Percentiles rank a stretch among this genome's conserved stretches.
These are phyloP conservation scores for Yarrowia osloensis DNA, from an alignment of 805 yeast genomes.

Conservation along the genomic window DNA sequence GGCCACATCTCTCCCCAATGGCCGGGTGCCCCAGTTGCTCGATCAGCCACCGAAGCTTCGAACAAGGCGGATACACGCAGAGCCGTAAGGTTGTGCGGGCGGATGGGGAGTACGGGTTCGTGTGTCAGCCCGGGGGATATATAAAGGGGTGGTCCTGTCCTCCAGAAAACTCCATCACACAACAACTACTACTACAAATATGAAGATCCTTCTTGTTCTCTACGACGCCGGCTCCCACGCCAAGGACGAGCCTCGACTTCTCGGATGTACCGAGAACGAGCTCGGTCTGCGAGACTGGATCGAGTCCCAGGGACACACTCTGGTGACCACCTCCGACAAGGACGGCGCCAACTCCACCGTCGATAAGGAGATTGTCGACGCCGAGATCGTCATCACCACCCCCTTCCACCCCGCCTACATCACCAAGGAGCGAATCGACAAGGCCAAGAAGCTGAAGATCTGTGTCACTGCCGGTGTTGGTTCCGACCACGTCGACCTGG, in stretches of 20 bases:
- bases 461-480: slow-evolving; percentile 60
- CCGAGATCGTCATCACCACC: slow-evolving; percentile 78
- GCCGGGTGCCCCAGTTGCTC: neutral
- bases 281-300: slow-evolving; percentile 68
- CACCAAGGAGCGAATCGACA: slow-evolving; percentile 53
- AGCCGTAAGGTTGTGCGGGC: neutral
- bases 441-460: slow-evolving; percentile 46
- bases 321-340: slow-evolving; percentile 66
- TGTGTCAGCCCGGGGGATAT: neutral
- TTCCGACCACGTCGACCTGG: slow-evolving; percentile 54
- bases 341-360: slow-evolving; percentile 61
- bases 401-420: slow-evolving; percentile 84
- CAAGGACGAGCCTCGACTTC: slow-evolving; percentile 56
- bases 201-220: slow-evolving; percentile 57
- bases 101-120: neutral
- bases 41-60: slow-evolving; percentile 7
- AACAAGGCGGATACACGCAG: neutral
- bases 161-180: neutral
- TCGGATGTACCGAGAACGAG: slow-evolving; percentile 75
- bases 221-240: slow-evolving; percentile 64
- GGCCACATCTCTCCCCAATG: slow-evolving; percentile 1
- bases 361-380: slow-evolving; percentile 66
- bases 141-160: neutral
- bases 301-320: slow-evolving; percentile 66
- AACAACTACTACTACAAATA: slow-evolving; percentile 20